A percentile compares a stretch with the other conserved stretches of the same genome.
Evolutionary conservation across 2,329 filamentous ascomycete genomes (phyloP).

Genomic region (Paraphoma chrysanthemicola): DNA sequence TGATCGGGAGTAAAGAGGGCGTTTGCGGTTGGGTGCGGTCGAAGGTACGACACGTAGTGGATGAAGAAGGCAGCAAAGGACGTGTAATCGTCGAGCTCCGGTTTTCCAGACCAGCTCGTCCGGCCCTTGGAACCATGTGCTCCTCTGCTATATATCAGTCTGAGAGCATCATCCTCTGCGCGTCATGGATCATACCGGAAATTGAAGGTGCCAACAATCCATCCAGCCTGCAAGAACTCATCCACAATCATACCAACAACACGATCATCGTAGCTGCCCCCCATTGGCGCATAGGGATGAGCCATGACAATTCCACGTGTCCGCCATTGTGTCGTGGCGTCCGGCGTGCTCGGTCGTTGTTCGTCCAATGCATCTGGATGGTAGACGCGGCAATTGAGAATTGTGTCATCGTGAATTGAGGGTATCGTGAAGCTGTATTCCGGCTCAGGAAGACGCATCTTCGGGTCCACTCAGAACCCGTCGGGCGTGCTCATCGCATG

Average conservation of each 20-base stretch:
- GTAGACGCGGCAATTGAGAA: conserved; percentile 83
- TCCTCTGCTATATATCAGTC: conserved; percentile 64
- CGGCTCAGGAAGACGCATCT: conserved; percentile 38
- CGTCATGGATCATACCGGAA: conserved; percentile 68
- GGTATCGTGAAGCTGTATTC: conserved; percentile 75
- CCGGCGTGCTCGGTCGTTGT: conserved; percentile 1
- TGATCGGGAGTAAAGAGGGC: conserved; percentile 22
- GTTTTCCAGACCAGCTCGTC: conserved; percentile 86
- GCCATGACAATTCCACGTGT: conserved; percentile 72
- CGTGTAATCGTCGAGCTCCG: conserved; percentile 82
- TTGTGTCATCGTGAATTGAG: conserved; percentile 78
- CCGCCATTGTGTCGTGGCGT: conserved; percentile 29
- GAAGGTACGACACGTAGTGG: conserved; percentile 71
- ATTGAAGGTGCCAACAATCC: conserved; percentile 86
- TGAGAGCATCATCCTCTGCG: background rate
- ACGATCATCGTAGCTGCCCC: conserved; percentile 83
- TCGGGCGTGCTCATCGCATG: conserved; percentile 31
- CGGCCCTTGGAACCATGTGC: conserved; percentile 75
- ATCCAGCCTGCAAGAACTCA: conserved; percentile 72
- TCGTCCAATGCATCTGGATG: conserved; percentile 54
- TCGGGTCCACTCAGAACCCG: conserved; percentile 34
- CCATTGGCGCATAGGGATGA: conserved; percentile 89
- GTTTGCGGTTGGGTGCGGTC: conserved; percentile 24
- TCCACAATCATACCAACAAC: conserved; percentile 72
- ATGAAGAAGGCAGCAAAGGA: conserved; percentile 82